Evolutionary conservation across 805 yeast species (phyloP).

Genomic region (Lachancea kluyveri): DNA sequence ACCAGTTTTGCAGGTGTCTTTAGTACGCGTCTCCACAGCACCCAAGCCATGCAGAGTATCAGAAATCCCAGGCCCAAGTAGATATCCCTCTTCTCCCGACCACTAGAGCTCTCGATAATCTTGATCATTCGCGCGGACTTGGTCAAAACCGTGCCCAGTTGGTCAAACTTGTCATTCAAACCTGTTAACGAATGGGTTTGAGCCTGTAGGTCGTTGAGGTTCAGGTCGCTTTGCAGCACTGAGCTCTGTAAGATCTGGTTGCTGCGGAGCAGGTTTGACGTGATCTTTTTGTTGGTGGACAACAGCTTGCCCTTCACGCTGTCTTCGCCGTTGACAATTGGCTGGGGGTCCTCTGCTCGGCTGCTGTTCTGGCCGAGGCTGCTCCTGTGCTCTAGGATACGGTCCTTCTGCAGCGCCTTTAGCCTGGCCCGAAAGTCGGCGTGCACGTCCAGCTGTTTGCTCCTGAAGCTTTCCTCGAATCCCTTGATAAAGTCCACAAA

Average conservation of each 20-base stretch:
- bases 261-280: conserved; percentile 26
- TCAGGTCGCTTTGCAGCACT: conserved; percentile 30
- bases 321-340: conserved; percentile 2
- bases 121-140: conserved; percentile 28
- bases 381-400: neutral
- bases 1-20: conserved; percentile 26
- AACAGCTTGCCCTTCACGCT: conserved; percentile 22
- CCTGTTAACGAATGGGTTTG: conserved; percentile 26
- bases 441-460: conserved; percentile 2
- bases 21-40: conserved; percentile 31
- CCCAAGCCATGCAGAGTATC: conserved; percentile 26
- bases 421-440: conserved; percentile 4
- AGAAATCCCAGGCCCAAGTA: conserved; percentile 27
- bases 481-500: conserved; percentile 4
- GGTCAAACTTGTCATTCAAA: conserved; percentile 28
- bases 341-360: neutral
- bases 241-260: conserved; percentile 29
- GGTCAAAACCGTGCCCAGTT: conserved; percentile 23
- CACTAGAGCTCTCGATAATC: conserved; percentile 26
- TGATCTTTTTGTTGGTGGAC: conserved; percentile 23
- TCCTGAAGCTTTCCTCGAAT: conserved; percentile 4
- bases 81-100: conserved; percentile 30
- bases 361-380: neutral
- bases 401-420: conserved; percentile 5
- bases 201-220: conserved; percentile 28